Conservation (phyloP, 306 rosid genomes). For the Glycine tomentella region DNA sequence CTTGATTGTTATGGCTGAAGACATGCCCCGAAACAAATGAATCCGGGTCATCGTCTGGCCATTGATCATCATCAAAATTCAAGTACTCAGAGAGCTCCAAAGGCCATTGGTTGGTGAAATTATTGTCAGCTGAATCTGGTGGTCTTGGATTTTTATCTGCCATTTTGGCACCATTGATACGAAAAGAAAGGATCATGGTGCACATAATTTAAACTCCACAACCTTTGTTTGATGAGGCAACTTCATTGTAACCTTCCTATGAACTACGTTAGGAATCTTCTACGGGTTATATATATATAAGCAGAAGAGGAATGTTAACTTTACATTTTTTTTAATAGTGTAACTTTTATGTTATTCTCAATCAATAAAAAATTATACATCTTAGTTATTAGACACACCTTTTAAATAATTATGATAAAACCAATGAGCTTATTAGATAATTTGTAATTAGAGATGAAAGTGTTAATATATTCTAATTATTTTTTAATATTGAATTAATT, state of each 20-base stretch:
- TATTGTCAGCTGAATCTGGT: conserved; percentile 47
- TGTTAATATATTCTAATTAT: too few relatives aligned
- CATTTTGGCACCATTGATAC: conserved; percentile 51
- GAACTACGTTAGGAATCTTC: conserved; percentile 77
- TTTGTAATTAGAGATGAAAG: too few relatives aligned
- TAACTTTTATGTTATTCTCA: too few relatives aligned
- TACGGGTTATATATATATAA: conserved; percentile 7
- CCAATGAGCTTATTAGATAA: too few relatives aligned
- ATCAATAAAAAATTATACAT: too few relatives aligned
- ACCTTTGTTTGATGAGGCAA: conserved; percentile 40
- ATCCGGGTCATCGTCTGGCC: conserved; percentile 49
- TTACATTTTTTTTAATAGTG: not conserved
- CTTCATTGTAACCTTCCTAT: conserved; percentile 72
- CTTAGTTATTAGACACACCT: too few relatives aligned
- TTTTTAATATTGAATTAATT: not conserved
- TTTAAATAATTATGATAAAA: too few relatives aligned
- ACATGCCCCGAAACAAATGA: conserved; percentile 47
- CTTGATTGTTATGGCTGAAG: conserved; percentile 42
- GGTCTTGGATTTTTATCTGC: conserved; percentile 49
- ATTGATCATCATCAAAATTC: conserved; percentile 54
- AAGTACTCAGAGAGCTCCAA: conserved; percentile 62
- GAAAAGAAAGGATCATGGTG: conserved; percentile 21
- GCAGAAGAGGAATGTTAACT: not conserved
- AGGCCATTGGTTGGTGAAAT: conserved; percentile 45
- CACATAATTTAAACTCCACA: conserved; percentile 37